Evolutionary conservation across 306 rosid species (phyloP).

Genomic region (Casuarina equisetifolia): DNA sequence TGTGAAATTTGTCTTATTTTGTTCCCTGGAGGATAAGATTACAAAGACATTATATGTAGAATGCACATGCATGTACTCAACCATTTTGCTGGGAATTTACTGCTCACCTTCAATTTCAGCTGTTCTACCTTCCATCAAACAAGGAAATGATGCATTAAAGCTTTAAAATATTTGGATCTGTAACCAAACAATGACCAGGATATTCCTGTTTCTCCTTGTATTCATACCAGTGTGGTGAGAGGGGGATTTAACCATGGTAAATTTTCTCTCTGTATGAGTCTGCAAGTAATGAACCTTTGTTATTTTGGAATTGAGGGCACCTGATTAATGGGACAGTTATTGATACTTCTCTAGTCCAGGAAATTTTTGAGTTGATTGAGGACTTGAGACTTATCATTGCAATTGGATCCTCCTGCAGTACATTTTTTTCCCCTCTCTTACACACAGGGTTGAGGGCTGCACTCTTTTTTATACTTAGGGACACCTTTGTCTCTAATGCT

Average conservation of each 20-base stretch:
- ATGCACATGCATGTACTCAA: not conserved
- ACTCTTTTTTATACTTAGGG: not conserved
- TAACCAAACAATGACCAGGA: too few species aligned
- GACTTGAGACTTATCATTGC: not conserved
- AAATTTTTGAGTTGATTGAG: not conserved
- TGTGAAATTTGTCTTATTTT: not conserved
- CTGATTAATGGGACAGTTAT: not conserved
- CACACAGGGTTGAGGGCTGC: not conserved
- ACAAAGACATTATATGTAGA: not conserved
- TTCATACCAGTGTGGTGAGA: not conserved
- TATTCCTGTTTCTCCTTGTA: too few species aligned
- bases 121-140: not conserved
- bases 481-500: not conserved
- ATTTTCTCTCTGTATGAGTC: not conserved
- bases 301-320: not conserved
- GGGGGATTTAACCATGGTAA: not conserved
- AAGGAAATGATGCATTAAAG: not conserved
- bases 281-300: not conserved
- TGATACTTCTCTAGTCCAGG: not conserved
- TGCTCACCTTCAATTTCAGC: not conserved
- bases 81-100: not conserved
- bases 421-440: slow-evolving; percentile 4
- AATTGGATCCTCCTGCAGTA: not conserved
- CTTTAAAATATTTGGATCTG: not conserved
- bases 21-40: not conserved